Conservation (phyloP, 805 yeast genomes). For the Hanseniaspora lachancei region DNA sequence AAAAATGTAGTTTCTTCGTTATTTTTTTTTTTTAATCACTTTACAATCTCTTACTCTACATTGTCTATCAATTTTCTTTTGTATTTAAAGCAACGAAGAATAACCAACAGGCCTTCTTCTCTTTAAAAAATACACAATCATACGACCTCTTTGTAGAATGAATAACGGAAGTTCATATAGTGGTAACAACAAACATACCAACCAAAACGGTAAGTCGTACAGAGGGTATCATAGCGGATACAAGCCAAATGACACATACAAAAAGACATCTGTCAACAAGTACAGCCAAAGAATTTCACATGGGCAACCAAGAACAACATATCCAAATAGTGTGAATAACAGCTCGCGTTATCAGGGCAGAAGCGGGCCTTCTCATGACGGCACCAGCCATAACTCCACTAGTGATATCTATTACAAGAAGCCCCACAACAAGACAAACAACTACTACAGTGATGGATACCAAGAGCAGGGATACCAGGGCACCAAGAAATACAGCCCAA, state of each 20-base stretch:
- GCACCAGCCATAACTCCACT: neutral
- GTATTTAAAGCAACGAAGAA: too few species aligned
- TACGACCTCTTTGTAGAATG: neutral
- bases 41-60: too few species aligned
- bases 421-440: neutral
- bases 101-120: too few species aligned
- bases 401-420: neutral
- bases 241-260: neutral
- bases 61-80: too few species aligned
- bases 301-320: neutral
- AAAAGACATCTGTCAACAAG: neutral
- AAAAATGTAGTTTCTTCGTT: too few species aligned
- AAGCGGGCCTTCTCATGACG: neutral
- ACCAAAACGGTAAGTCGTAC: neutral
- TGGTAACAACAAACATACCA: neutral
- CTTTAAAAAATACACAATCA: too few species aligned
- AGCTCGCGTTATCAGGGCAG: neutral
- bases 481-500: neutral
- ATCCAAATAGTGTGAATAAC: neutral
- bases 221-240: neutral
- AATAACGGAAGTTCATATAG: neutral
- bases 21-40: too few species aligned
- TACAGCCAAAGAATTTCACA: neutral
- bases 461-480: neutral
- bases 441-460: neutral